Percentiles rank a stretch among this genome's conserved stretches.
Conservation (phyloP, 2,329 filamentous ascomycete genomes). For the Apiospora marii region DNA sequence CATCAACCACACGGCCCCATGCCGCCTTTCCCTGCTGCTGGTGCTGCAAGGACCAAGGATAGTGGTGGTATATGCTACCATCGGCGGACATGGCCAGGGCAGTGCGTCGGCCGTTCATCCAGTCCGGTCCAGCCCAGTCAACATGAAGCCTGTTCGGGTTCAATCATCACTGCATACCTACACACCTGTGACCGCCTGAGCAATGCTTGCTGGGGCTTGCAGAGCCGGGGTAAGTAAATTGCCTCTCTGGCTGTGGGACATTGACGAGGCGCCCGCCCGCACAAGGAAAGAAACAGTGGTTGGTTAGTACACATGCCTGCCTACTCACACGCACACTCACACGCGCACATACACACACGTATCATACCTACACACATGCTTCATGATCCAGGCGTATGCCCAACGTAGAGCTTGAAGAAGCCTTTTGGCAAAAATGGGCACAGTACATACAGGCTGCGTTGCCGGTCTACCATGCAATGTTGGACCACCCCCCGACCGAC, state of each 20-base stretch:
- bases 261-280: constrained; percentile 16
- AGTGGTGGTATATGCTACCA: constrained; percentile 18
- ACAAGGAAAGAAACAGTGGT: background rate
- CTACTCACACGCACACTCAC: background rate
- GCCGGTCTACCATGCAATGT: background rate
- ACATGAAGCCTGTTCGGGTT: constrained; percentile 1
- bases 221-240: constrained; percentile 19
- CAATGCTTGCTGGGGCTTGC: constrained; percentile 10
- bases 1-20: constrained; percentile 6
- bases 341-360: background rate
- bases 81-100: constrained; percentile 14
- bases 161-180: constrained; percentile 16
- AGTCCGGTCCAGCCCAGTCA: background rate
- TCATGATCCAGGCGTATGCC: constrained; percentile 6
- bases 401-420: background rate
- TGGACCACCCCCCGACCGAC: constrained; percentile 4
- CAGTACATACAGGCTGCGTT: background rate
- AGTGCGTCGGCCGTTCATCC: constrained; percentile 12
- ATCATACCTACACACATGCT: background rate
- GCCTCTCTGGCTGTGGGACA: constrained; percentile 13
- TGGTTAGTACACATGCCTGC: background rate
- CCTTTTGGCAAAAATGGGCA: constrained; percentile 2
- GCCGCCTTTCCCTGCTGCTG: constrained; percentile 15
- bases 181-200: constrained; percentile 16
- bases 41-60: constrained; percentile 12